A percentile compares a stretch with the other conserved stretches of the same genome.
Conservation (phyloP, 768 basidiomycete species). For the button mushroom (Agaricus bisporus) region DNA sequence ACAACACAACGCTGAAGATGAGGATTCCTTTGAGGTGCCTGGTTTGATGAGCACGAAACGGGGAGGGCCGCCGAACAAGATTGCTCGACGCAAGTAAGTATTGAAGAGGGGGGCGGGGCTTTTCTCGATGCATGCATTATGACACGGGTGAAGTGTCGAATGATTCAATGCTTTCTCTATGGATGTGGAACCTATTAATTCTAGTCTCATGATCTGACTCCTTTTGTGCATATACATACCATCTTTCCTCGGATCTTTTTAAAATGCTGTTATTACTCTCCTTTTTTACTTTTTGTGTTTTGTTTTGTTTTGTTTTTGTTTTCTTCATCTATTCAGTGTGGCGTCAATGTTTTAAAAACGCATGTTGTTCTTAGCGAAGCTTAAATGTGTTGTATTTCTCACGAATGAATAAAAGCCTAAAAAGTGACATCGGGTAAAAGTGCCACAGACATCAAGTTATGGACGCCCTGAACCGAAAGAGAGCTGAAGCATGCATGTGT, state of each 20-base stretch:
- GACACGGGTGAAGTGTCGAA: neutral
- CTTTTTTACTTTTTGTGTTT: neutral
- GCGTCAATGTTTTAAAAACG: too few species aligned
- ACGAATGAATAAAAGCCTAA: neutral
- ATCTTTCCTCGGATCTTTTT: constrained; percentile 8
- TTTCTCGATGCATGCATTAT: neutral
- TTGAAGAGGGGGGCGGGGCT: too few species aligned
- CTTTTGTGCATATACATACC: constrained; percentile 5
- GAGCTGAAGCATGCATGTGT: neutral
- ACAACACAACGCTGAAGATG: constrained; percentile 1
- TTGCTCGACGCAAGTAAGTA: constrained; percentile 5
- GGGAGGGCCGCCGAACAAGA: constrained; percentile 8
- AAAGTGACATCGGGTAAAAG: neutral
- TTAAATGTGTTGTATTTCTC: neutral
- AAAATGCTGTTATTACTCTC: neutral
- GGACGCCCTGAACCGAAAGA: neutral
- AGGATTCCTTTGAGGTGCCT: constrained; percentile 10
- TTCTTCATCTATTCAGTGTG: too few species aligned
- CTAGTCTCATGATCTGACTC: neutral
- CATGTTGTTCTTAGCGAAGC: neutral
- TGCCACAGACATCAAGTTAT: too few species aligned
- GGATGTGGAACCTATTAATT: neutral
- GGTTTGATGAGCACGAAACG: constrained; percentile 8
- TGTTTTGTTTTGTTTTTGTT: neutral
- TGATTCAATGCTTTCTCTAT: neutral